Base-by-base conservation (phyloP, 2,329 filamentous ascomycete genomes). In the Cladosporium sp. region DNA sequence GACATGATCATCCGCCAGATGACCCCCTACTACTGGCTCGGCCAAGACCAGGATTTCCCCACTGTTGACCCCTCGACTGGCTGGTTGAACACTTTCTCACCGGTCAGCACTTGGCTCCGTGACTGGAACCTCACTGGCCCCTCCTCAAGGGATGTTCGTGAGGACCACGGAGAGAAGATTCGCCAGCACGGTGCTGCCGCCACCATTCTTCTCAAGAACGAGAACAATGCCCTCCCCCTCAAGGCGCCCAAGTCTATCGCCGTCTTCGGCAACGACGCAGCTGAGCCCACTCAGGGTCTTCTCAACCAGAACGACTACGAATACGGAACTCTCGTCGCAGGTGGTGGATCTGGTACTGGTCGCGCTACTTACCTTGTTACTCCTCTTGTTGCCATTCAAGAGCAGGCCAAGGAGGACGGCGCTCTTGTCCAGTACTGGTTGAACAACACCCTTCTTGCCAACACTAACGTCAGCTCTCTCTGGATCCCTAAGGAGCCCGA, bases 141-240 rank as follows among this genome's bases (percentile, higher is more conserved):
- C 72, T 87, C 0, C 71, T 87, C 0, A 78, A 85, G n/a, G 83
- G 84, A 1, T 33, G 86, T 86, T 0, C 77, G 87, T 1, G 86
- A 88, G 67, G 86, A 87, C 6, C 86, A 88, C 56, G 86, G 50
- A n/a, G 61, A 63, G 37, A n/a, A 44, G 16, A 63, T 63, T 18
- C 61, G 61, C 50, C n/a, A 63, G 50, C 61, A 63, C 61, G 83
- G 81, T 14, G 73, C 80, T 12, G 82, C 83, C 62, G 78, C 80
- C n/a, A 83, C 82, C 50, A 63, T 89, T 1, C 80, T 89, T 0
- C 79, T 89, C 33, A 89, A 89, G 73, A 89, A 89, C 72, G 76
- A 72, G 35, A 83, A 84, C 55, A 79, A 79, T 12, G 78, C 84
- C 0, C 78, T 89, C 1, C 87, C 87, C 0, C 75, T 89, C 0